A percentile compares a stretch with the other conserved stretches of the same genome.
Conservation (phyloP, 495 filamentous ascomycete genomes). For the Penicillium cosmopolitanum region DNA sequence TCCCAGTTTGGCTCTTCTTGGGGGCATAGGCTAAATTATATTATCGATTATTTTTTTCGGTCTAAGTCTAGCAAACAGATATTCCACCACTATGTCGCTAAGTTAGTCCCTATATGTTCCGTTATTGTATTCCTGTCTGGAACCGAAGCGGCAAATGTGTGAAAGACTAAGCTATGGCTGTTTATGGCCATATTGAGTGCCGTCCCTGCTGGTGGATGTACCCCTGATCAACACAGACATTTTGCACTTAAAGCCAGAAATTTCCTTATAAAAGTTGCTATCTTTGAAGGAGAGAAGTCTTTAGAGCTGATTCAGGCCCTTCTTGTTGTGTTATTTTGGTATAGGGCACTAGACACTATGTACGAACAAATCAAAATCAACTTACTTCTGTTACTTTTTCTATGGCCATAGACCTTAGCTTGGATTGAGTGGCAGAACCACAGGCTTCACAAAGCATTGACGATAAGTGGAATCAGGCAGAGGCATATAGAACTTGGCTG, state of each 20-base stretch:
- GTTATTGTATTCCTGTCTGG: constrained; percentile 68
- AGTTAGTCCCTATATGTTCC: constrained; percentile 69
- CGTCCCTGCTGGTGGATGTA: constrained; percentile 56
- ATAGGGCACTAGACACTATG: constrained; percentile 69
- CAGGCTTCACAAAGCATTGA: constrained; percentile 17
- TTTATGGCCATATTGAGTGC: constrained; percentile 73
- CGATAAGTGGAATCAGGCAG: constrained; percentile 58
- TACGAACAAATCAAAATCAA: constrained; percentile 81
- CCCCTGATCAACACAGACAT: constrained; percentile 53
- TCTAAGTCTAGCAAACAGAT: too few relatives aligned
- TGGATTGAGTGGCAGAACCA: constrained; percentile 46
- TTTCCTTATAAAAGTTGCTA: constrained; percentile 66
- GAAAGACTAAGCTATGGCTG: constrained; percentile 68
- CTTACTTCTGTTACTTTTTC: constrained; percentile 74
- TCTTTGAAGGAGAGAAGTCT: constrained; percentile 71
- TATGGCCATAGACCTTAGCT: constrained; percentile 80
- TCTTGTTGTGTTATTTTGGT: constrained; percentile 56
- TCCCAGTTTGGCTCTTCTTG: too few relatives aligned
- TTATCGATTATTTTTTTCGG: too few relatives aligned
- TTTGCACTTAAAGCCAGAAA: constrained; percentile 69
- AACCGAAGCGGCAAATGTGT: constrained; percentile 60
- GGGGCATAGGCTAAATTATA: too few relatives aligned
- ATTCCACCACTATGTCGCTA: background rate
- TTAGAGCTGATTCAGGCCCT: constrained; percentile 56
- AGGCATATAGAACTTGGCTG: constrained; percentile 72